phyloP scores from a whole-genome alignment of 768 basidiomycete species.

The Vishniacozyma victoriae region DNA sequence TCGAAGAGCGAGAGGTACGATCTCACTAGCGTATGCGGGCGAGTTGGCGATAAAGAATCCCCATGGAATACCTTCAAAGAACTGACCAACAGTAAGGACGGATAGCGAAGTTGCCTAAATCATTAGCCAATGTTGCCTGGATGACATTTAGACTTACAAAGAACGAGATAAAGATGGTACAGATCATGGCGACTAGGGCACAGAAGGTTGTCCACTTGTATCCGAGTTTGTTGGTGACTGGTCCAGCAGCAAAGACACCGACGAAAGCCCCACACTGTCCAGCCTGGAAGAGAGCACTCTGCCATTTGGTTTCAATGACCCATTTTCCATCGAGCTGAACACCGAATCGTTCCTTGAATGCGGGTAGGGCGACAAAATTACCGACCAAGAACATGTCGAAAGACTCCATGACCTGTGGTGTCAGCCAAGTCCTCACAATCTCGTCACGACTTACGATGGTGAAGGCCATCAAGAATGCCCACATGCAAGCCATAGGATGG shows the following conservation, averaged over 20 bases:
- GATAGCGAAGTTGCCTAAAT: conserved; percentile 30
- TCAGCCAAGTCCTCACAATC: background rate
- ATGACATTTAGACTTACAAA: no score
- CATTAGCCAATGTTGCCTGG: no score
- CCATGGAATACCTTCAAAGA: conserved; percentile 37
- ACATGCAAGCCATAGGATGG: conserved; percentile 40
- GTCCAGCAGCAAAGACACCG: conserved; percentile 37
- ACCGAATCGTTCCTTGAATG: conserved; percentile 19
- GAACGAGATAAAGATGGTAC: conserved; percentile 33
- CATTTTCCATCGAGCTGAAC: conserved; percentile 3
- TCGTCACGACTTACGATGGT: conserved; percentile 20
- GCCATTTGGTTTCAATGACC: conserved; percentile 32
- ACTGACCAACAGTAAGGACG: conserved; percentile 30
- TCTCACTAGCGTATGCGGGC: conserved; percentile 40
- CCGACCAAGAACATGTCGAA: conserved; percentile 33
- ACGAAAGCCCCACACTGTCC: conserved; percentile 36
- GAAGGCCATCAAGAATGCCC: conserved; percentile 37
- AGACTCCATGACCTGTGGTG: conserved; percentile 19
- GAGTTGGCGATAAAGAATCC: conserved; percentile 41
- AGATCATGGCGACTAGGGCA: conserved; percentile 30
- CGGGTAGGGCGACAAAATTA: conserved; percentile 27
- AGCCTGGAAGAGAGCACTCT: conserved; percentile 27
- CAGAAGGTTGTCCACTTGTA: conserved; percentile 33
- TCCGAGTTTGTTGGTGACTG: conserved; percentile 27
- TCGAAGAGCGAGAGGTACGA: conserved; percentile 40